Evolutionary conservation across 495 filamentous ascomycete species (phyloP), one percentile per base, ranked within the genome.

Genomic region (Penicillium maclennaniae): DNA sequence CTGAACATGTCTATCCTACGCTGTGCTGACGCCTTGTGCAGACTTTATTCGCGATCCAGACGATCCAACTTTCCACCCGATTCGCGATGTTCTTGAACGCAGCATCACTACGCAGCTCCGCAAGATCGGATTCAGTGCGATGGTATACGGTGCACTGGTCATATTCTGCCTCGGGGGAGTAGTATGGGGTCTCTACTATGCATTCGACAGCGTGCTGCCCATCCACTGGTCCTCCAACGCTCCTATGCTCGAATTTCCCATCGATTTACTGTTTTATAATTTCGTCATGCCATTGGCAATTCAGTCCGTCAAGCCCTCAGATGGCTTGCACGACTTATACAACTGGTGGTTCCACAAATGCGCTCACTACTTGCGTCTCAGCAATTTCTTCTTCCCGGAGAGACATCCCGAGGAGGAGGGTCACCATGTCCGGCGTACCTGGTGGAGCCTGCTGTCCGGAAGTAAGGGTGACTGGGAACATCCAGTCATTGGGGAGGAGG

Each of bases 21-120:
- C 14, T 10, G 10, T 26, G n/a, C 63, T 63, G 40, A 61, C 36
- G 28, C 10, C 27, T 20, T 31, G 20, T 28, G 19, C 15, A 90
- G 87, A 96, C 74, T 99, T 99, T 70, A 97, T 99, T 59, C 87
- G 93, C 40, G 93, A 99, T 70, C 93, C 93, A 12, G 95, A 99
- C 72, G 93, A 99, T 68, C 93, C 93, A 31, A 97, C 91, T 15
- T 97, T 99, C 68, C 93, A 99, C 65, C 93, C 93, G 1, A 92
- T 99, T 16, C 87, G 93, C 17, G 93, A 99, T 72, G 93, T 99
- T 7, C 80, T 99, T 16, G 95, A 99, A 67, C 83, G 95, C 27
- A 95, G 84, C 62, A 88, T 99, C 39, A 82, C 88, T 7, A 95
- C 89, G 1, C 93, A 99, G 68, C 81, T 99, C 10, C 85, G 92